phyloP scores from a whole-genome alignment of 148 eudicot genomes.

The Gaultheria prostrata region DNA sequence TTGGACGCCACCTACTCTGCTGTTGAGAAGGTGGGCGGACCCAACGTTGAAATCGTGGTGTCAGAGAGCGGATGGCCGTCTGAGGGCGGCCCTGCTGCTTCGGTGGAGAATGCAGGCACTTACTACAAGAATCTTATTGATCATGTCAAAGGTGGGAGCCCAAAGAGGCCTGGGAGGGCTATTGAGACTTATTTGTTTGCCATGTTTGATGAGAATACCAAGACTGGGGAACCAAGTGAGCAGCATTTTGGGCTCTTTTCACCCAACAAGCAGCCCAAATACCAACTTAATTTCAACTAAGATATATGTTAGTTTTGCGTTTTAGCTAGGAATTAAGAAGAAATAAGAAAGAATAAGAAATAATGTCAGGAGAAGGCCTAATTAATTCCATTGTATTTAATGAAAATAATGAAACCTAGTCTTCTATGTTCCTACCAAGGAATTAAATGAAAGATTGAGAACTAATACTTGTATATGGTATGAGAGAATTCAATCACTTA shows the following conservation, averaged over 20 bases:
- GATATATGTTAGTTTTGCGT: neutral
- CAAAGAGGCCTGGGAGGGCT: constrained; percentile 26
- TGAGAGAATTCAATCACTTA: no score
- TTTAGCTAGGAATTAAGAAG: neutral
- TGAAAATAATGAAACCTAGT: neutral
- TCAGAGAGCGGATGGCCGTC: constrained; percentile 47
- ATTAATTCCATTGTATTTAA: neutral
- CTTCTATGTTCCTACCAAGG: neutral
- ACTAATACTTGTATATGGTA: neutral
- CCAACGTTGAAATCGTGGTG: constrained; percentile 29
- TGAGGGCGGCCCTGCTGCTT: constrained; percentile 14
- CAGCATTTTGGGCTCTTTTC: constrained; percentile 25
- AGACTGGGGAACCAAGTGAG: constrained; percentile 15
- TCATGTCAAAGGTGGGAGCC: constrained; percentile 32
- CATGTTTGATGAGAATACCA: constrained; percentile 24
- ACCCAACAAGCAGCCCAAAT: constrained; percentile 19
- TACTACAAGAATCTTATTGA: constrained; percentile 32
- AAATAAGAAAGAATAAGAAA: neutral
- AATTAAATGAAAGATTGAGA: neutral
- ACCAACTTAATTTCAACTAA: neutral
- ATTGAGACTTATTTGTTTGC: constrained; percentile 43
- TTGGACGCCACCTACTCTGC: constrained; percentile 43
- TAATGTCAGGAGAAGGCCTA: neutral
- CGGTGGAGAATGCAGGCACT: constrained; percentile 25
- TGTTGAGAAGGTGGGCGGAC: constrained; percentile 26